Percentiles rank a stretch among this genome's conserved stretches.
Conservation (phyloP, 805 yeast species). For the Monosporozyma solicola region DNA sequence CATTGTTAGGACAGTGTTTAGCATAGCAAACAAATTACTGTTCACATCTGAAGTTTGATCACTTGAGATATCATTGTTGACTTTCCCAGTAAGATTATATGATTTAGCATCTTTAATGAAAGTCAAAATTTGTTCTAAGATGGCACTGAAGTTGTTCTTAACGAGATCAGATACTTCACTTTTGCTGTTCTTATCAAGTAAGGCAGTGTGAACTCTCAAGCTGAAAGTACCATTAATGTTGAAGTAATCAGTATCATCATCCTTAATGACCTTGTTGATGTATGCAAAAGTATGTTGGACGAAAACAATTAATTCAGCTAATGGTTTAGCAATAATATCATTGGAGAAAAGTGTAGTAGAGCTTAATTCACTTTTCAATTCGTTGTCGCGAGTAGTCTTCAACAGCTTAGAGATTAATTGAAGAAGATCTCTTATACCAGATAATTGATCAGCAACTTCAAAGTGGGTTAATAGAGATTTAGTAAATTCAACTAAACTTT, state of each 20-base stretch:
- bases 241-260: constrained; percentile 25
- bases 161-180: constrained; percentile 9
- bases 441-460: constrained; percentile 55
- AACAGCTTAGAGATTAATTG: constrained; percentile 30
- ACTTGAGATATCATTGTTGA: constrained; percentile 7
- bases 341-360: constrained; percentile 57
- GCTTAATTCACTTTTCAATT: constrained; percentile 32
- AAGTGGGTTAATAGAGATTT: constrained; percentile 62
- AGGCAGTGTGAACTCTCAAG: constrained; percentile 43
- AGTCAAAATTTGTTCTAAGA: constrained; percentile 19
- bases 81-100: not conserved
- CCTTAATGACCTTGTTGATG: constrained; percentile 42
- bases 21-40: constrained; percentile 41
- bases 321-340: constrained; percentile 42
- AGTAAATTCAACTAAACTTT: constrained; percentile 61
- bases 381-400: constrained; percentile 33
- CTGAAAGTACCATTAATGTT: constrained; percentile 34
- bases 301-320: constrained; percentile 40
- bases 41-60: constrained; percentile 28
- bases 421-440: constrained; percentile 43
- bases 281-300: constrained; percentile 48
- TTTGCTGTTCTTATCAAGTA: constrained; percentile 33
- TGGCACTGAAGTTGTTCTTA: constrained; percentile 18
- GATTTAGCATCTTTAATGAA: constrained; percentile 12
- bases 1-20: constrained; percentile 56